These are phyloP conservation scores for Daldinia caldariorum DNA, from an alignment of 495 filamentous ascomycete genomes.

Conservation along the genomic window DNA sequence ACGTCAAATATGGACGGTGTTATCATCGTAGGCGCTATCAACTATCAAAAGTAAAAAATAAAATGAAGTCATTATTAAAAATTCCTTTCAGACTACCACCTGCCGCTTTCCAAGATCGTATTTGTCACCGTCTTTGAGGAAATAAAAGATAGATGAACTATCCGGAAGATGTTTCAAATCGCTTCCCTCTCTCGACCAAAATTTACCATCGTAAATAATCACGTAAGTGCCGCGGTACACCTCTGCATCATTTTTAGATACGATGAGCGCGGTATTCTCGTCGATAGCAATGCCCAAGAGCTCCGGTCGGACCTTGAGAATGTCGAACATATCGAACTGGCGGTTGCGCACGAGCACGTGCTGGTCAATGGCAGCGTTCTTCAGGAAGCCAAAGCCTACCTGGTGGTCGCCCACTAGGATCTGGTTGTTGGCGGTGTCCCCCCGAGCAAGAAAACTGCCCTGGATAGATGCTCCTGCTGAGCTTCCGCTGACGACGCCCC, in stretches of 20 bases:
- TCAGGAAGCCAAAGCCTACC: slow-evolving; percentile 48
- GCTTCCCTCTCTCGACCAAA: slow-evolving; percentile 44
- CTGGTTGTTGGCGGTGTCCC: slow-evolving; percentile 47
- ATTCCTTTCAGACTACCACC: slow-evolving; percentile 16
- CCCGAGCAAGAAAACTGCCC: slow-evolving; percentile 48
- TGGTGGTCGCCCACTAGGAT: slow-evolving; percentile 49
- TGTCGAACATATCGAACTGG: slow-evolving; percentile 51
- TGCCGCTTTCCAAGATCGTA: slow-evolving; percentile 42
- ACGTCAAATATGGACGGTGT: not conserved
- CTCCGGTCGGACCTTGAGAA: slow-evolving; percentile 49
- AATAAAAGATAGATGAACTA: slow-evolving; percentile 43
- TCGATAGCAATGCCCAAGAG: slow-evolving; percentile 49
- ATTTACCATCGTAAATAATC: slow-evolving; percentile 43
- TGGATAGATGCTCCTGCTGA: slow-evolving; percentile 51
- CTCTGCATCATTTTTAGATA: slow-evolving; percentile 45
- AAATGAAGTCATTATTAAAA: not conserved
- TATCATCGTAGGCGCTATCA: not conserved
- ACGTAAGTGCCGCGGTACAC: slow-evolving; percentile 46
- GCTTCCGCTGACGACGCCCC: slow-evolving; percentile 47
- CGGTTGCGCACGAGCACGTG: slow-evolving; percentile 49
- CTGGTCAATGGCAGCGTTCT: slow-evolving; percentile 49
- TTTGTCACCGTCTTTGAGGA: slow-evolving; percentile 40
- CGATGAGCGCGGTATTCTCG: slow-evolving; percentile 50
- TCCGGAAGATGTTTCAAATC: slow-evolving; percentile 42
- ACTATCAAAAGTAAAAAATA: not conserved